Percentiles rank a stretch among this genome's conserved stretches.
phyloP scores from a whole-genome alignment of 2,329 filamentous ascomycete species.

The Parastagonospora nodorum region DNA sequence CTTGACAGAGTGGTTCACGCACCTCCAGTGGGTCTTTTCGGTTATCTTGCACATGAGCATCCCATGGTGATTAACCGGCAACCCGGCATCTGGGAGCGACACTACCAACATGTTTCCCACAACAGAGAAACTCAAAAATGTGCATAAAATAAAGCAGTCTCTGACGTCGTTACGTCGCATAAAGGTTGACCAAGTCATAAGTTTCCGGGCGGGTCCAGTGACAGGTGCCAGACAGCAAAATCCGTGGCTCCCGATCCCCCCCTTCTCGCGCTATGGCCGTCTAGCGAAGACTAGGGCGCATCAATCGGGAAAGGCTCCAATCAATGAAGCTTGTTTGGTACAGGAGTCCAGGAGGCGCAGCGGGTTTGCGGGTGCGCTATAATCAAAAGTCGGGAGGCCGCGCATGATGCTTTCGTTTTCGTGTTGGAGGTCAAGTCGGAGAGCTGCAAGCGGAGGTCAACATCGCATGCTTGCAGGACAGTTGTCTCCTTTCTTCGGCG shows the following conservation, averaged over 20 bases:
- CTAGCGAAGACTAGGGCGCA: constrained; percentile 11
- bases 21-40: neutral
- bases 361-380: neutral
- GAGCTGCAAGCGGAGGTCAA: neutral
- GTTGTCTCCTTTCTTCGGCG: neutral
- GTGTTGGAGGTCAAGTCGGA: too few relatives aligned
- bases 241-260: neutral
- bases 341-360: constrained; percentile 8
- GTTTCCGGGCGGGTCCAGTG: constrained; percentile 4
- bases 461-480: neutral
- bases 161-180: neutral
- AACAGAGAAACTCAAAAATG: too few relatives aligned
- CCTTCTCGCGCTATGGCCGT: constrained; percentile 9
- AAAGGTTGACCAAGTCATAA: neutral
- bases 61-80: constrained; percentile 2
- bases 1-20: neutral
- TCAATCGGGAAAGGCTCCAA: constrained; percentile 21
- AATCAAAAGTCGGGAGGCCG: neutral
- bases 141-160: too few relatives aligned
- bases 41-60: neutral
- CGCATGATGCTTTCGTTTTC: too few relatives aligned
- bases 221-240: constrained; percentile 1
- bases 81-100: constrained; percentile 12
- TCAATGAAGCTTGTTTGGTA: constrained; percentile 22
- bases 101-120: too few relatives aligned